Conservation (phyloP, 2,329 filamentous ascomycete genomes). For the Arthrobotrys megalospora region DNA sequence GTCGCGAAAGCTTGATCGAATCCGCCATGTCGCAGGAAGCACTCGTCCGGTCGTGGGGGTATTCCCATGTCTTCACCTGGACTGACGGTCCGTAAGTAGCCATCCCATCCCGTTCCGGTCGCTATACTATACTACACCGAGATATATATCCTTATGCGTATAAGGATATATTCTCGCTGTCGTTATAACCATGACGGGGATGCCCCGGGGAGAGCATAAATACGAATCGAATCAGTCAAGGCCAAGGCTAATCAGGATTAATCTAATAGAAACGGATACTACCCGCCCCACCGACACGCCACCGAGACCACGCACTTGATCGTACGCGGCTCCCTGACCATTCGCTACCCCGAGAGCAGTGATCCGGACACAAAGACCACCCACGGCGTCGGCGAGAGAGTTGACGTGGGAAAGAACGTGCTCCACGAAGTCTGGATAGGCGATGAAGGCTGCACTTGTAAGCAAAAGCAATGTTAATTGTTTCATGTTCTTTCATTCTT, state of each 20-base stretch:
- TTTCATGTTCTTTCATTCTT: no score
- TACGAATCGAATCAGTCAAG: no score
- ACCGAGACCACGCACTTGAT: constrained; percentile 80
- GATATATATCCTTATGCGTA: no score
- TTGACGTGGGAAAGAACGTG: constrained; percentile 77
- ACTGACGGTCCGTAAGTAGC: constrained; percentile 76
- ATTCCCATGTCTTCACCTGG: constrained; percentile 79
- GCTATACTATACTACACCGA: no score
- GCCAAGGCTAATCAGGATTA: constrained; percentile 25
- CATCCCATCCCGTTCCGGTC: background rate
- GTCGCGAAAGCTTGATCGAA: constrained; percentile 22
- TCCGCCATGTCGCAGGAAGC: constrained; percentile 19
- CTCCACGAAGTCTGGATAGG: constrained; percentile 81
- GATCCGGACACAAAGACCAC: constrained; percentile 72
- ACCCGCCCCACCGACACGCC: constrained; percentile 77
- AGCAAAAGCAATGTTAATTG: background rate
- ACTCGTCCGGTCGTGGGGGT: constrained; percentile 75
- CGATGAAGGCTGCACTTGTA: constrained; percentile 77
- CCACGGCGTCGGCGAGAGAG: constrained; percentile 74
- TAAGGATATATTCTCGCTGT: no score
- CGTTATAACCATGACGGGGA: no score
- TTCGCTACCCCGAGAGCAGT: constrained; percentile 76
- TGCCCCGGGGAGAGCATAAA: no score
- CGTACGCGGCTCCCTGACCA: constrained; percentile 76
- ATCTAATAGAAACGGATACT: constrained; percentile 75